Evolutionary conservation across 2,329 filamentous ascomycete species (phyloP).

Genomic region (Fonsecaea nubica): DNA sequence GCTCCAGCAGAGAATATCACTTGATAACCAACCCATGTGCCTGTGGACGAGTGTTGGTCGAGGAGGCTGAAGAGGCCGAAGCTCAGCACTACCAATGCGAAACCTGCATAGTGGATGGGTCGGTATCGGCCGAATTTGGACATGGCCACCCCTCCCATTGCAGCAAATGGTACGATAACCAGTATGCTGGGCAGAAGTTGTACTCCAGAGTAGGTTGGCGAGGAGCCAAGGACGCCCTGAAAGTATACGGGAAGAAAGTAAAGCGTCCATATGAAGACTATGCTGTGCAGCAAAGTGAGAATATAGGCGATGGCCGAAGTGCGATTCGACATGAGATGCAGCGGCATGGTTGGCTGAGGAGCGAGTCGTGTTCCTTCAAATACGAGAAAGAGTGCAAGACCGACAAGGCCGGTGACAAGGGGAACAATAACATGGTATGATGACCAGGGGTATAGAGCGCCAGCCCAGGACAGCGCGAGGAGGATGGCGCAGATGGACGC

Average conservation of each 20-base stretch:
- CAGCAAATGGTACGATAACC: slow-evolving; percentile 28
- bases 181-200: slow-evolving; percentile 39
- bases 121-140: slow-evolving; percentile 42
- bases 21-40: slow-evolving; percentile 40
- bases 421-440: slow-evolving; percentile 50
- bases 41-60: slow-evolving; percentile 37
- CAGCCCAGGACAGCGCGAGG: slow-evolving; percentile 53
- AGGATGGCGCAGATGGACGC: slow-evolving; percentile 48
- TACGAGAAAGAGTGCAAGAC: slow-evolving; percentile 44
- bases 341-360: slow-evolving; percentile 47
- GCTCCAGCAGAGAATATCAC: slow-evolving; percentile 38
- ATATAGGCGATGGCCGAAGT: slow-evolving; percentile 49
- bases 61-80: slow-evolving; percentile 42
- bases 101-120: slow-evolving; percentile 39
- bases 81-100: slow-evolving; percentile 40
- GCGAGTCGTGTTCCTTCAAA: slow-evolving; percentile 50
- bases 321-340: slow-evolving; percentile 46
- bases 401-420: slow-evolving; percentile 45
- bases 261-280: slow-evolving; percentile 51
- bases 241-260: slow-evolving; percentile 55
- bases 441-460: slow-evolving; percentile 49
- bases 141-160: slow-evolving; percentile 39
- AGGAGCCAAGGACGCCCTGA: slow-evolving; percentile 40
- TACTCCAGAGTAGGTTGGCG: slow-evolving; percentile 42
- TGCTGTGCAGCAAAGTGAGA: slow-evolving; percentile 50